Evolutionary conservation across 2,329 filamentous ascomycete genomes (phyloP), one percentile per base, ranked within the genome.

Genomic region (Botrytis byssoidea): DNA sequence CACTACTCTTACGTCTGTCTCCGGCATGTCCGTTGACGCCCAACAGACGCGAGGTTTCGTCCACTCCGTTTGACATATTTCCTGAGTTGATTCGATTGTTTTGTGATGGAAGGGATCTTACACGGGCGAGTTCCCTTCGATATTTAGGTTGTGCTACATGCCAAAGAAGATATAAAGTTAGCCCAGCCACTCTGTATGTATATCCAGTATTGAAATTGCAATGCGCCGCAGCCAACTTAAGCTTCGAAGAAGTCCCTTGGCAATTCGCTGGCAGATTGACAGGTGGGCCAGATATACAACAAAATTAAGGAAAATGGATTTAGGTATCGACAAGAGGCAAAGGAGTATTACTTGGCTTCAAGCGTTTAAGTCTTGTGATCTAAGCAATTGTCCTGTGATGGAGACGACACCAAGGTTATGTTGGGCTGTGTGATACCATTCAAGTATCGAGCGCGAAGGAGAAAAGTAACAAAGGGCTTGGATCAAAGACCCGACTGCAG

Each of bases 1-100:
- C 29, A 10, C 75, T 76, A n/a, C 72, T 67, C 42, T 78, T 74
- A 25, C 63, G 60, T 48, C 61, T 67, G 44, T 72, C 57, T 20
- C 69, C 44, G 25, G 69, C 73, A 59, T 73, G 67, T n/a, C 74
- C 72, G 66, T 74, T 73, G 51, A 55, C 67, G 29, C 70, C 70
- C 71, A 79, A 75, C 70, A 79, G 66, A 32, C 73, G 69, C 10
- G 78, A 76, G 68, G 69, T 70, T 73, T 79, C 78, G 71, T 77
- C 72, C 22, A 65, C 67, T 66, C 44, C 6, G 37, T 48, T 63
- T 32, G 66, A 44, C 67, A 51, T 67, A 59, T 61, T 68, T 29
- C 32, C n/a, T 16, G 35, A 16, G 10, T 48, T n/a, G 42, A 16
- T 32, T 32, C 25, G n/a, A 29, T 74, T n/a, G 9, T 1, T 64